phyloP scores from a whole-genome alignment of 331 rosid genomes.

The Pyracantha coccinea region DNA sequence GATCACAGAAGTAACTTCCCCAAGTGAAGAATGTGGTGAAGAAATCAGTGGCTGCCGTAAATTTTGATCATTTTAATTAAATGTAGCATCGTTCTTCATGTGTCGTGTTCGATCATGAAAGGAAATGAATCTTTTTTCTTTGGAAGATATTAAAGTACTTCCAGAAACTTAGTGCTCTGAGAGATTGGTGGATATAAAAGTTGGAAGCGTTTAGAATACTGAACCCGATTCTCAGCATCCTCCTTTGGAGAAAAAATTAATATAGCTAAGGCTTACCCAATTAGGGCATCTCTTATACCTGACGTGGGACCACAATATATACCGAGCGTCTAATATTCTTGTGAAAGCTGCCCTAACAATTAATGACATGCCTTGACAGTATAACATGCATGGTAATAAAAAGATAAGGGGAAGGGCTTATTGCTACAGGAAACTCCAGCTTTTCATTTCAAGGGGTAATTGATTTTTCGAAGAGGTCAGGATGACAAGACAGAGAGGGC shows the following conservation, averaged over 20 bases:
- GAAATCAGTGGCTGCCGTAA: constrained; percentile 27
- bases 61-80: constrained; percentile 1
- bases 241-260: not conserved
- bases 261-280: not conserved
- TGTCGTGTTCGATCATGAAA: not conserved
- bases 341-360: not conserved
- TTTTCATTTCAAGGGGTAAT: constrained; percentile 1
- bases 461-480: not conserved
- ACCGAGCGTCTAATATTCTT: too few relatives aligned
- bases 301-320: not conserved
- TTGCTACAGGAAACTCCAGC: constrained; percentile 19
- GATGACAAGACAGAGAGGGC: not conserved
- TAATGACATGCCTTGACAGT: too few relatives aligned
- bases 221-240: constrained; percentile 3
- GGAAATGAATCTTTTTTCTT: not conserved
- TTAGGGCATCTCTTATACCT: not conserved
- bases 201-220: not conserved
- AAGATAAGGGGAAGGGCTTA: not conserved
- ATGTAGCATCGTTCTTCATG: not conserved
- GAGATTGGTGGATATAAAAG: constrained; percentile 1
- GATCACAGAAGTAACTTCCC: constrained; percentile 42
- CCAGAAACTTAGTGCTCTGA: not conserved
- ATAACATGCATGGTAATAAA: not conserved
- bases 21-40: constrained; percentile 27
- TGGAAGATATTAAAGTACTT: not conserved